These are phyloP conservation scores for Agaricus bisporus DNA, from an alignment of 768 basidiomycete species.

Conservation along the genomic window DNA sequence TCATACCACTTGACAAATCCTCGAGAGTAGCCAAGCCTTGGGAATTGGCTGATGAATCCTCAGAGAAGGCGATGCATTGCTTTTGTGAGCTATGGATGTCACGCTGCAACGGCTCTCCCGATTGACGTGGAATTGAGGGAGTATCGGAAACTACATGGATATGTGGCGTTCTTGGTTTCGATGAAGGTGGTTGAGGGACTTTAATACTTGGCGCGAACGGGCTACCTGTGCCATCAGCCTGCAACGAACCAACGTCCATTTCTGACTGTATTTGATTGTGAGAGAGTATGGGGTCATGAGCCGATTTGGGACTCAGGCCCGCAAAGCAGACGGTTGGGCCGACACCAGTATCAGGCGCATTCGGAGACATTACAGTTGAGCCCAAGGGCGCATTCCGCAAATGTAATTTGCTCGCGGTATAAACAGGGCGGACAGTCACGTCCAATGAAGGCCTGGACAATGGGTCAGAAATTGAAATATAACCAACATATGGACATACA, in stretches of 20 bases:
- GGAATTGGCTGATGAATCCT: not conserved
- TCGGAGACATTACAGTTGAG: not conserved
- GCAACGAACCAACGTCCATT: not conserved
- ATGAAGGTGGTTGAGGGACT: not conserved
- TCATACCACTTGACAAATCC: not conserved
- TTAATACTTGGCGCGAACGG: not conserved
- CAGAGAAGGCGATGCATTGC: not conserved
- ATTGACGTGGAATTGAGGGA: not conserved
- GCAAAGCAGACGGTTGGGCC: not conserved
- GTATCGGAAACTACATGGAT: not conserved
- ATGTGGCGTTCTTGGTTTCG: not conserved
- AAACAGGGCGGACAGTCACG: slow-evolving; percentile 13
- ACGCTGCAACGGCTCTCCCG: not conserved
- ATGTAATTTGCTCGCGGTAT: slow-evolving; percentile 15
- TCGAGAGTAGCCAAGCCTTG: not conserved
- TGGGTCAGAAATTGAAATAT: slow-evolving; percentile 18
- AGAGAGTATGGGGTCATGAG: not conserved
- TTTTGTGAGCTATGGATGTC: not conserved
- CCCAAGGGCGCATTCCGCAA: not conserved
- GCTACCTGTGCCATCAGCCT: not conserved
- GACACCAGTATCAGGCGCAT: not conserved
- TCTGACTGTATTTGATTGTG: not conserved
- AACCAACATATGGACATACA: slow-evolving; percentile 14
- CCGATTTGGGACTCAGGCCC: not conserved
- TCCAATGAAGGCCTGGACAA: slow-evolving; percentile 21